Evolutionary conservation across 2,329 filamentous ascomycete species (phyloP), one percentile per base, ranked within the genome.

Genomic region (Trichoderma sp.): DNA sequence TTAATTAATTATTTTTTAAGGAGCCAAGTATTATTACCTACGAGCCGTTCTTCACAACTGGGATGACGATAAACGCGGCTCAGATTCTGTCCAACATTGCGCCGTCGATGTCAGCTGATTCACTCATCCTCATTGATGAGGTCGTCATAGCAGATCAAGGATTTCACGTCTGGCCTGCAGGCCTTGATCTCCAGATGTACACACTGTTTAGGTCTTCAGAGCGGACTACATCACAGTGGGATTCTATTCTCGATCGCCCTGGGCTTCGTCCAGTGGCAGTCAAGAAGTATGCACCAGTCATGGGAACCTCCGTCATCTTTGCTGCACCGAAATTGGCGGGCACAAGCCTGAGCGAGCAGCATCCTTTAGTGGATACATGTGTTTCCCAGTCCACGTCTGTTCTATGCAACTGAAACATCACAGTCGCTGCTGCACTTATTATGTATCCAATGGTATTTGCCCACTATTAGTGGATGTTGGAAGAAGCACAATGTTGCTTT

Each of bases 21-120:
- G 54, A 22, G 67, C 68, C 7, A 37, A 54, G 12, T 53, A 66
- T 22, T 70, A 70, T 70, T 80, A 76, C 67, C 70, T 80, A 69
- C 76, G 80, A 57, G 74, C 74, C 5, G 73, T 80, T n/a, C 71
- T 81, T 1, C 79, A 82, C 56, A 77, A 81, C 69, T 81, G 78
- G 76, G 73, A 76, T 0, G 76, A 80, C 52, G 72, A 74, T 6
- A 72, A 76, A 45, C n/a, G 74, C 73, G 22, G 70, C 71, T 17
- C 25, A 72, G 13, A 73, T 80, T 22, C 73, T 81, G 9, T 27
- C 54, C 1, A 73, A 78, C 50, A 58, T 78, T 70, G 74, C 73
- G 19, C 65, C 70, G 2, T 78, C 76, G 0, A 80, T 81, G 77
- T 67, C 66, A 10, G 73, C 72, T 39, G 76, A 76, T 5, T 78